Conservation (phyloP, 805 yeast species). For the Candida dajiaensis region DNA sequence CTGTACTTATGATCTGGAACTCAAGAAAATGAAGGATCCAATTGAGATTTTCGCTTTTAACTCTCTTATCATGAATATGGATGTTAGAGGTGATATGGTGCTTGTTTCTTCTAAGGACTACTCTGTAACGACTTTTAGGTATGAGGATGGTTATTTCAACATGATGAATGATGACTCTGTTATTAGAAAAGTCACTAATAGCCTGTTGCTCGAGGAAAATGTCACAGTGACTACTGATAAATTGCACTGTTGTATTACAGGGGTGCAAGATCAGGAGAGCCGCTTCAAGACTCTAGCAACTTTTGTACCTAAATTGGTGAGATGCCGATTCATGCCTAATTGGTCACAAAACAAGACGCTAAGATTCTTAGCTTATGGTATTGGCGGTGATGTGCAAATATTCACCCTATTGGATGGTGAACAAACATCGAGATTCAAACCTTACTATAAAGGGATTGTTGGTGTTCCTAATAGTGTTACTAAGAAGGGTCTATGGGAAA, state of each 20-base stretch:
- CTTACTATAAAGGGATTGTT: background rate
- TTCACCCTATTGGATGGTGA: constrained; percentile 18
- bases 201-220: constrained; percentile 8
- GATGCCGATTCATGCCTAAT: constrained; percentile 25
- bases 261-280: constrained; percentile 9
- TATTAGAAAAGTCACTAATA: constrained; percentile 17
- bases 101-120: constrained; percentile 25
- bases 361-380: constrained; percentile 26
- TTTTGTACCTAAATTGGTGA: constrained; percentile 28
- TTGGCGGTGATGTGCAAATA: constrained; percentile 32
- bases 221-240: constrained; percentile 17
- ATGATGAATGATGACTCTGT: constrained; percentile 15
- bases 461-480: constrained; percentile 7
- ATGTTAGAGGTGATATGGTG: constrained; percentile 15
- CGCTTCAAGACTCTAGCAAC: constrained; percentile 18
- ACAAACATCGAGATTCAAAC: constrained; percentile 2
- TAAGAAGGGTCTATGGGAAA: constrained; percentile 20
- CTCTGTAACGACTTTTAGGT: constrained; percentile 20
- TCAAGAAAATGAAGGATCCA: constrained; percentile 14
- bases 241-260: constrained; percentile 15
- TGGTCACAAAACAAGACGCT: constrained; percentile 22
- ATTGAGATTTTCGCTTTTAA: constrained; percentile 3
- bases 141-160: constrained; percentile 11
- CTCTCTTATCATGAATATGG: constrained; percentile 18
- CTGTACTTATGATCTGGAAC: constrained; percentile 10